Base-by-base conservation (phyloP, 352 stramenopile species). In the Pythium utonaiense region DNA sequence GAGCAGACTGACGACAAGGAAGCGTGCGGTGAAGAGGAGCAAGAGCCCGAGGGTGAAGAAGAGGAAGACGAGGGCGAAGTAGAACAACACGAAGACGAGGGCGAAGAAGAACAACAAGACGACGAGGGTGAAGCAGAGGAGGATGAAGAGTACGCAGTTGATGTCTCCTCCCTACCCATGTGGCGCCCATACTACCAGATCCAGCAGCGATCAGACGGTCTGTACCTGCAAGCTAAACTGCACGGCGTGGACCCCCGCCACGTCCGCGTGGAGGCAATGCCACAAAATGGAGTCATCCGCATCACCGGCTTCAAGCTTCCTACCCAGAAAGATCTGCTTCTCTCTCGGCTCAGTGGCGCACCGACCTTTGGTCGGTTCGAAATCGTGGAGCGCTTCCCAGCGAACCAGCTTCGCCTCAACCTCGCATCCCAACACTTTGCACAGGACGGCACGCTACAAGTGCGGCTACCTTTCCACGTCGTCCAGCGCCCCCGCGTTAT, bases 291-390 rank as follows among this genome's bases (percentile, higher is more conserved):
- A 8, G 57, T 77, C 28, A 57, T 89, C 12, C 70, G 70, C 13
- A 61, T 90, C 45, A 70, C 62, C 22, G 78, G 78, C 53, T 69
- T 79, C 66, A 75, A 83, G 57, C 52, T 79, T 22, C 80, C 78
- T 8, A 88, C 70, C 0, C 70, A 80, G 44, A 86, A 82, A 57
- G 80, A 88, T 44, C 48, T 88, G 8, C 52, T 78, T 27, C 63
- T 88, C 57, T 80, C 80, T 4, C 67, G 67, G 8, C 76, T 86
- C 27, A 87, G 69, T 24, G 78, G 76, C 16, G 47, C 69, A 5
- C 76, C 80, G 21, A 86, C 76, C 3, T 88, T 86, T 38, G 78
- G 80, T 27, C 80, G 78, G 57, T 90, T 90, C 24, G 75, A 88
- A 45, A 87, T 90, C 54, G 53, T 49, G 14, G 70, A 89, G 68